Conservation (phyloP, 2,329 filamentous ascomycete species). For the Alternaria ventricosa region DNA sequence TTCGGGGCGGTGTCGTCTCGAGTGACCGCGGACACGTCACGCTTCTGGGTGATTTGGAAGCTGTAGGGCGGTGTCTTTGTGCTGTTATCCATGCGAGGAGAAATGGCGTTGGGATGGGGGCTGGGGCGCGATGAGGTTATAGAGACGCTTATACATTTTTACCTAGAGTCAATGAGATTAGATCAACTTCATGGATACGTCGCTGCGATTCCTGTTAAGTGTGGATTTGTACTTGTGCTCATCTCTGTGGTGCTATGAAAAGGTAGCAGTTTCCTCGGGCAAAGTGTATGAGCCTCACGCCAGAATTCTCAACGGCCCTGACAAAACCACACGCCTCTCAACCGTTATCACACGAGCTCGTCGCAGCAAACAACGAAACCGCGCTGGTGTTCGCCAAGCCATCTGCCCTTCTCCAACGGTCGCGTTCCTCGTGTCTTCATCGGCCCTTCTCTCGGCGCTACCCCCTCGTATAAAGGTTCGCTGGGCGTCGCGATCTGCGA, state of each 20-base stretch:
- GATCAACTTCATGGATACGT: neutral
- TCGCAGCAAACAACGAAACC: neutral
- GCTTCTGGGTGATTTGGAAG: conserved; percentile 82
- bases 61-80: conserved; percentile 75
- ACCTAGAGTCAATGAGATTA: neutral
- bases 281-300: neutral
- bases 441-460: neutral
- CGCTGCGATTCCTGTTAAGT: neutral
- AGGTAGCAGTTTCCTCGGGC: neutral
- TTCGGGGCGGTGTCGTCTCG: conserved; percentile 74
- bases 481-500: neutral
- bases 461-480: neutral
- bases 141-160: conserved; percentile 50
- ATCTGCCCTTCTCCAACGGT: neutral
- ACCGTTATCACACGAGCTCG: too few relatives aligned
- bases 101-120: conserved; percentile 74
- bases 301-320: neutral
- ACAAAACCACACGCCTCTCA: neutral
- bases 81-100: conserved; percentile 71
- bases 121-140: conserved; percentile 42
- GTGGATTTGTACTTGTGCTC: neutral
- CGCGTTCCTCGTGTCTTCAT: neutral
- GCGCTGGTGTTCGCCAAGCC: neutral
- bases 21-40: conserved; percentile 88
- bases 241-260: neutral